phyloP scores from a whole-genome alignment of 495 filamentous ascomycete genomes.

The Penicillium tannophilum region DNA sequence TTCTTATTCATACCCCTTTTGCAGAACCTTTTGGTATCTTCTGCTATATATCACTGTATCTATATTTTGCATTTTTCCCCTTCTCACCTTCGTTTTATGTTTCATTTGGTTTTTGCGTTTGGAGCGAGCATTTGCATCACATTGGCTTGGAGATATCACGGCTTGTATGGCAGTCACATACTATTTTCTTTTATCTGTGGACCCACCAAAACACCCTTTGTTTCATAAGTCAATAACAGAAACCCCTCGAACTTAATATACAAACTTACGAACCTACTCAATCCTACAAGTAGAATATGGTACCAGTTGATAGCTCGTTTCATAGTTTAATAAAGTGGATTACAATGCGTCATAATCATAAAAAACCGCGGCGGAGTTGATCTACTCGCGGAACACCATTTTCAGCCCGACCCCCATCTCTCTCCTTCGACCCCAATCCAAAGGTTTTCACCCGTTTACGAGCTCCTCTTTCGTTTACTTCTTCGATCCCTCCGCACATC shows the following conservation, averaged over 20 bases:
- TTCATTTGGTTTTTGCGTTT: slow-evolving; percentile 18
- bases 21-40: slow-evolving; percentile 2
- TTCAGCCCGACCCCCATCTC: slow-evolving; percentile 20
- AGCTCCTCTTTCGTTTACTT: slow-evolving; percentile 4
- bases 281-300: not conserved
- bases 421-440: slow-evolving; percentile 10
- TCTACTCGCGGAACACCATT: slow-evolving; percentile 27
- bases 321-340: slow-evolving; percentile 18
- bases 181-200: slow-evolving; percentile 1
- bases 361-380: slow-evolving; percentile 29
- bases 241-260: not conserved
- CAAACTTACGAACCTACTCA: not conserved
- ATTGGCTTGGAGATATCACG: slow-evolving; percentile 19
- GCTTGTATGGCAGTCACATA: slow-evolving; percentile 1
- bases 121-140: slow-evolving; percentile 26
- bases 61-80: slow-evolving; percentile 16
- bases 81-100: slow-evolving; percentile 8
- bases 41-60: slow-evolving; percentile 25
- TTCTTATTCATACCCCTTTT: slow-evolving; percentile 23
- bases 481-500: not conserved
- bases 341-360: slow-evolving; percentile 26
- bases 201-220: slow-evolving; percentile 4
- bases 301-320: not conserved
- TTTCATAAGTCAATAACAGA: slow-evolving; percentile 7
- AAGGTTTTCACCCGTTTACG: slow-evolving; percentile 19